phyloP scores from a whole-genome alignment of 192 early-diverging fungal genomes.

The Gorgonomyces haynaldii region DNA sequence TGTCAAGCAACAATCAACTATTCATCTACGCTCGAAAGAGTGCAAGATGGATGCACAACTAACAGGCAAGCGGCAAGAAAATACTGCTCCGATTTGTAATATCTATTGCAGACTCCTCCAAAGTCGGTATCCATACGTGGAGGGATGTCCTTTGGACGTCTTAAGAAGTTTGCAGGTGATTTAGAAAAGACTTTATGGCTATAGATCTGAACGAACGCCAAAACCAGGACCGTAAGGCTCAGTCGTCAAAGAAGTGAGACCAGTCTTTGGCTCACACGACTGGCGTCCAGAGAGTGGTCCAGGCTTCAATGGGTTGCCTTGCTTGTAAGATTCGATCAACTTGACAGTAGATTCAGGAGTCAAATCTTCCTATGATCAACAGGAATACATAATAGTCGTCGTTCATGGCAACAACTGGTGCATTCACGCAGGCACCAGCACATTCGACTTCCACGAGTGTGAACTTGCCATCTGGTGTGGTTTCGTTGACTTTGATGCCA shows the following conservation, averaged over 20 bases:
- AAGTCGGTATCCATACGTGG: too few species aligned
- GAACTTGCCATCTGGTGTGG: constrained; percentile 85
- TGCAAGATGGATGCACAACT: too few species aligned
- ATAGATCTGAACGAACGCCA: constrained; percentile 29
- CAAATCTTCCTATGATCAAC: constrained; percentile 69
- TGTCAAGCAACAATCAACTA: too few species aligned
- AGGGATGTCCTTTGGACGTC: too few species aligned
- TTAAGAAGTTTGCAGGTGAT: too few species aligned
- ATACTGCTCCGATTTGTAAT: too few species aligned
- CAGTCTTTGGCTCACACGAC: constrained; percentile 76
- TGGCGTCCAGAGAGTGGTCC: constrained; percentile 79
- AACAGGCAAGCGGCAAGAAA: too few species aligned
- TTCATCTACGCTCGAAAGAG: too few species aligned
- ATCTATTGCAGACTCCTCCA: too few species aligned
- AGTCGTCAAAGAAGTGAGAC: constrained; percentile 69
- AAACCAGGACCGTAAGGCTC: constrained; percentile 91
- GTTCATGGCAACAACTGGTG: constrained; percentile 93
- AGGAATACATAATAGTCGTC: constrained; percentile 83
- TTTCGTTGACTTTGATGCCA: constrained; percentile 88
- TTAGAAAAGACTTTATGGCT: neutral
- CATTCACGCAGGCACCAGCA: constrained; percentile 96
- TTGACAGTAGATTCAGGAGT: constrained; percentile 81
- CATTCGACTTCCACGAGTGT: constrained; percentile 99
- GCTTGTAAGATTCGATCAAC: constrained; percentile 75
- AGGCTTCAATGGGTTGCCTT: constrained; percentile 61